These are phyloP conservation scores for Pyrenophora tritici-repentis DNA, from an alignment of 2,329 filamentous ascomycete species.

Conservation along the genomic window DNA sequence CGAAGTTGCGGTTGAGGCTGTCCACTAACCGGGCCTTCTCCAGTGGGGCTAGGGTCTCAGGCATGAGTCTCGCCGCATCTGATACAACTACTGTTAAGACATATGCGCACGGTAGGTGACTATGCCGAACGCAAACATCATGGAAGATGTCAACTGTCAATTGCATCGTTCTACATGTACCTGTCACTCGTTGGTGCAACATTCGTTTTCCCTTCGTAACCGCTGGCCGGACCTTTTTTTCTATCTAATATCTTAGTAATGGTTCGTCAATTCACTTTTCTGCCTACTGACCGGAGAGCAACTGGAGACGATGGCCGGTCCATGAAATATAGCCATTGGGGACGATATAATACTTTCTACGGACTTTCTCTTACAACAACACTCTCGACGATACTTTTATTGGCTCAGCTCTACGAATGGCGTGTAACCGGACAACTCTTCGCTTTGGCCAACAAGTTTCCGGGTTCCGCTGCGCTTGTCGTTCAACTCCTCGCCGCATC, in stretches of 20 bases:
- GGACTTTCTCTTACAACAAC: conserved; percentile 32
- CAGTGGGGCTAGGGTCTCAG: conserved; percentile 6
- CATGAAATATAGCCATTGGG: conserved; percentile 29
- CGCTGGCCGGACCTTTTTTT: conserved; percentile 19
- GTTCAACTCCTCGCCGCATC: conserved; percentile 35
- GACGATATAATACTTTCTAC: conserved; percentile 35
- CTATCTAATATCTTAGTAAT: conserved; percentile 16
- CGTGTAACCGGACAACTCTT: conserved; percentile 28
- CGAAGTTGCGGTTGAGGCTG: conserved; percentile 1
- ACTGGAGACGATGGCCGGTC: conserved; percentile 21
- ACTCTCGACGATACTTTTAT: conserved; percentile 23
- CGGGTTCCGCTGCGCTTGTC: conserved; percentile 29
- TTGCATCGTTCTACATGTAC: conserved; percentile 4
- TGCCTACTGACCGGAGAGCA: conserved; percentile 15
- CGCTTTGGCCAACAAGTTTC: conserved; percentile 24
- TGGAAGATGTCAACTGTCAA: neutral
- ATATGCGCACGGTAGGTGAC: conserved; percentile 9
- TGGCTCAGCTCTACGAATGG: conserved; percentile 28
- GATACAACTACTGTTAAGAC: conserved; percentile 20
- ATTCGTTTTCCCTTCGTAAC: conserved; percentile 19
- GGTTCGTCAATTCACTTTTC: conserved; percentile 28
- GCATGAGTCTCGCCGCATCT: conserved; percentile 18
- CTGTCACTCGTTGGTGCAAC: neutral
- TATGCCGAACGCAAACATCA: conserved; percentile 8
- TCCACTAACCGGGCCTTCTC: conserved; percentile 1